Evolutionary conservation across 75 land plant species (phyloP), one percentile per base, ranked within the genome.

Genomic region (Isoetes taiwanensis): DNA sequence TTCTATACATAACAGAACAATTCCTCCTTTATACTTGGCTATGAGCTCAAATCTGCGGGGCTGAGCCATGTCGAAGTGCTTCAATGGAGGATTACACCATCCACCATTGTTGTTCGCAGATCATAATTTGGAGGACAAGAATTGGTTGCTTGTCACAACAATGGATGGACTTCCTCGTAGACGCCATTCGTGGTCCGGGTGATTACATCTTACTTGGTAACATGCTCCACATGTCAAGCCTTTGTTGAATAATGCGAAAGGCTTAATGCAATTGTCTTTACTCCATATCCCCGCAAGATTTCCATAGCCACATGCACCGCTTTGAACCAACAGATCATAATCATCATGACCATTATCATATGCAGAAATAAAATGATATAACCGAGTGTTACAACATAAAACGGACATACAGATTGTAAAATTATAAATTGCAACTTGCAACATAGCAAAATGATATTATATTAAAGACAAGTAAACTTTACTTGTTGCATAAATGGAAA

Each of bases 301-400:
- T 17, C 41, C 41, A 38, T 76, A 83, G 1, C 86, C 86, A 65
- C 86, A 83, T 2, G 83, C 86, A 30, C 86, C 86, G 38, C 70
- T 83, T 82, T 52, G n/a, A n/a, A n/a, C n/a, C n/a, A n/a, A n/a
- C n/a, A n/a, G n/a, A n/a, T n/a, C n/a, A n/a, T n/a, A n/a, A n/a
- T n/a, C n/a, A n/a, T n/a, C n/a, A n/a, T n/a, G n/a, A n/a, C n/a
- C n/a, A n/a, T n/a, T n/a, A n/a, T n/a, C n/a, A n/a, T n/a, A n/a
- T n/a, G n/a, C n/a, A n/a, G n/a, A n/a, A n/a, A n/a, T n/a, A n/a
- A n/a, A n/a, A n/a, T n/a, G n/a, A n/a, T n/a, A n/a, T n/a, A n/a
- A n/a, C n/a, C n/a, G n/a, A n/a, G n/a, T n/a, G n/a, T n/a, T n/a
- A n/a, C n/a, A n/a, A n/a, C n/a, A n/a, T n/a, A n/a, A n/a, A n/a